phyloP scores from a whole-genome alignment of 2,329 filamentous ascomycete genomes.

The Aspergillus proliferans region DNA sequence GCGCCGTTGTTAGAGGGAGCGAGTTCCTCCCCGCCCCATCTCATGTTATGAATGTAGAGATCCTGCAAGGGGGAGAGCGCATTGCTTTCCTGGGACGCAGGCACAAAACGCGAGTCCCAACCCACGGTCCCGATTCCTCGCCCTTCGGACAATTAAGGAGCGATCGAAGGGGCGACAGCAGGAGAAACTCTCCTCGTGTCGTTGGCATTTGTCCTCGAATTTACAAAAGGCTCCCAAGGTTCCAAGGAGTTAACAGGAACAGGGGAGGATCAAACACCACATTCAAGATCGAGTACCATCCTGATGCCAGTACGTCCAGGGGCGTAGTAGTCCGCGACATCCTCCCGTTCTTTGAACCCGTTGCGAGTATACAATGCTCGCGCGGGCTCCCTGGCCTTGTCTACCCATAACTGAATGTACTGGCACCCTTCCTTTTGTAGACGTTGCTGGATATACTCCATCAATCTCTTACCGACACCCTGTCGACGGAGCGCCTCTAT shows the following conservation, averaged over 20 bases:
- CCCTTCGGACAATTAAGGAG: slow-evolving; percentile 16
- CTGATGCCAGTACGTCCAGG: slow-evolving; percentile 43
- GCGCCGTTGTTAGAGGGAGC: not conserved
- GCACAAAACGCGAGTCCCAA: slow-evolving; percentile 13
- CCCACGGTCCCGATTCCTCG: slow-evolving; percentile 13
- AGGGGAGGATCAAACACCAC: slow-evolving; percentile 20
- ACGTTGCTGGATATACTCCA: slow-evolving; percentile 38
- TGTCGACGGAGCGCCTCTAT: slow-evolving; percentile 40
- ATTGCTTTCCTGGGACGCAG: slow-evolving; percentile 16
- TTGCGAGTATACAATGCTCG: slow-evolving; percentile 40
- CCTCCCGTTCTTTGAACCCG: slow-evolving; percentile 43
- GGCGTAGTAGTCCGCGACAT: slow-evolving; percentile 46
- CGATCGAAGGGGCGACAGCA: slow-evolving; percentile 12
- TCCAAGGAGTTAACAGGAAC: slow-evolving; percentile 4
- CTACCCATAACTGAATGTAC: slow-evolving; percentile 48
- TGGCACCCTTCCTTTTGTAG: slow-evolving; percentile 44
- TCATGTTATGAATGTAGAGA: slow-evolving; percentile 27
- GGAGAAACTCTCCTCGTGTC: slow-evolving; percentile 3
- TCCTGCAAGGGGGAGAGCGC: slow-evolving; percentile 27
- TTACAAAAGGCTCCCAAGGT: slow-evolving; percentile 3
- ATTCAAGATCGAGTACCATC: slow-evolving; percentile 35
- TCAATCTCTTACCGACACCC: slow-evolving; percentile 42
- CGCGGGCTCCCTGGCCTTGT: slow-evolving; percentile 42
- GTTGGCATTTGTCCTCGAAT: not conserved
- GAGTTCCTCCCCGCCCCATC: not conserved